A percentile compares a stretch with the other conserved stretches of the same genome.
These are phyloP conservation scores for Sphaerosporella brunnea DNA, from an alignment of 495 filamentous ascomycete genomes.

Conservation along the genomic window DNA sequence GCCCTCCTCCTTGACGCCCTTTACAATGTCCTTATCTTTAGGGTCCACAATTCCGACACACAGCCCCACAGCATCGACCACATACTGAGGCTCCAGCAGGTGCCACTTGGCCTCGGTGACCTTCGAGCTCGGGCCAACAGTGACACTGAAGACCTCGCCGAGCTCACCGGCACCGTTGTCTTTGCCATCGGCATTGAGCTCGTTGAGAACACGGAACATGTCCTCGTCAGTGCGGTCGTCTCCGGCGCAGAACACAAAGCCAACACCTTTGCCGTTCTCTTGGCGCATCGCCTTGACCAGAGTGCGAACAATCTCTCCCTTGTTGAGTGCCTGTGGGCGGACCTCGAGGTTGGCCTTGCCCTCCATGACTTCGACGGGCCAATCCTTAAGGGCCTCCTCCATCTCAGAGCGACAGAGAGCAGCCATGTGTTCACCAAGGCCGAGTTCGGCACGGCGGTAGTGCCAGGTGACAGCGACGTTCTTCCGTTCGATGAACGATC, in stretches of 20 bases:
- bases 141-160: conserved; percentile 59
- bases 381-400: conserved; percentile 53
- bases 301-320: conserved; percentile 74
- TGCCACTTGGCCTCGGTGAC: conserved; percentile 75
- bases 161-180: not conserved
- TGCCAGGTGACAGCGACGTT: conserved; percentile 90
- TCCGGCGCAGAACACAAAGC: conserved; percentile 74
- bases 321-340: conserved; percentile 90
- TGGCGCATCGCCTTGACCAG: conserved; percentile 41
- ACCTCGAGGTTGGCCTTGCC: conserved; percentile 94
- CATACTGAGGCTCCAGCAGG: conserved; percentile 68
- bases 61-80: conserved; percentile 58
- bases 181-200: not conserved
- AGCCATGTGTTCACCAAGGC: conserved; percentile 57
- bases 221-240: conserved; percentile 98
- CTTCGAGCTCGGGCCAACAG: conserved; percentile 73
- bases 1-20: conserved; percentile 27
- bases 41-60: conserved; percentile 39
- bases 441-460: conserved; percentile 75
- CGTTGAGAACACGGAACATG: conserved; percentile 28
- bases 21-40: conserved; percentile 30
- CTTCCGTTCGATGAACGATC: conserved; percentile 82
- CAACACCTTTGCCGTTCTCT: conserved; percentile 34
- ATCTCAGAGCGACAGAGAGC: conserved; percentile 60
- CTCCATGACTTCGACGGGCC: conserved; percentile 83